These are phyloP conservation scores for Terfezia boudieri DNA, from an alignment of 495 filamentous ascomycete genomes.

Conservation along the genomic window DNA sequence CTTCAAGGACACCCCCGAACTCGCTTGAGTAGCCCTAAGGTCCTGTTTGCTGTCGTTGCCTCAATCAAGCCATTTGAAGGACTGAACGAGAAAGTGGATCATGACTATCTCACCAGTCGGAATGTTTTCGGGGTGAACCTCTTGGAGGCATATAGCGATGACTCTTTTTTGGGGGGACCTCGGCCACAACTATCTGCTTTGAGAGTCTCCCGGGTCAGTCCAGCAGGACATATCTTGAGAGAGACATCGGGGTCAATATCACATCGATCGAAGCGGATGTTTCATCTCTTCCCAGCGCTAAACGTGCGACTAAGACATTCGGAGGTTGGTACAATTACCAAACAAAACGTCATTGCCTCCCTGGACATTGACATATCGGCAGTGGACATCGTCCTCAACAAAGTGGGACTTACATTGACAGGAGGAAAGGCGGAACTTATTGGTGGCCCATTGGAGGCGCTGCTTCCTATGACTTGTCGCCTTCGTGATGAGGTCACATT, in stretches of 20 bases:
- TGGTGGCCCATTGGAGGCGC: slow-evolving; percentile 34
- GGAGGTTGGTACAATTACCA: slow-evolving; percentile 38
- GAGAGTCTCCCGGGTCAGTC: slow-evolving; percentile 55
- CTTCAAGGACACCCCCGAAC: slow-evolving; percentile 41
- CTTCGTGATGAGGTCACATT: slow-evolving; percentile 71
- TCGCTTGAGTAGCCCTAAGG: slow-evolving; percentile 51
- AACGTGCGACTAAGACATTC: slow-evolving; percentile 68
- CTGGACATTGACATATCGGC: slow-evolving; percentile 66
- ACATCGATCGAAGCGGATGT: slow-evolving; percentile 33
- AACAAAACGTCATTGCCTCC: slow-evolving; percentile 51
- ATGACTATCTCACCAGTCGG: slow-evolving; percentile 58
- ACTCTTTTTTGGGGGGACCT: slow-evolving; percentile 40
- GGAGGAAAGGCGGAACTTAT: slow-evolving; percentile 42
- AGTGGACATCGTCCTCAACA: slow-evolving; percentile 37
- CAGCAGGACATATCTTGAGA: slow-evolving; percentile 32
- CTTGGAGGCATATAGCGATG: slow-evolving; percentile 49
- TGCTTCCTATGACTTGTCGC: slow-evolving; percentile 43
- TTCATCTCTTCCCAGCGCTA: slow-evolving; percentile 58
- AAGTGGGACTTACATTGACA: slow-evolving; percentile 39
- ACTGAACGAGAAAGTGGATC: slow-evolving; percentile 27
- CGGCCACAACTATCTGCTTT: slow-evolving; percentile 58
- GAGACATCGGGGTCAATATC: slow-evolving; percentile 33
- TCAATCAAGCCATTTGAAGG: slow-evolving; percentile 35
- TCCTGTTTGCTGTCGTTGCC: slow-evolving; percentile 56
- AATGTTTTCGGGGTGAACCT: slow-evolving; percentile 60